Percentiles rank a stretch among this genome's conserved stretches.
These are phyloP conservation scores for Vigna mungo DNA, from an alignment of 306 rosid species.

Conservation along the genomic window DNA sequence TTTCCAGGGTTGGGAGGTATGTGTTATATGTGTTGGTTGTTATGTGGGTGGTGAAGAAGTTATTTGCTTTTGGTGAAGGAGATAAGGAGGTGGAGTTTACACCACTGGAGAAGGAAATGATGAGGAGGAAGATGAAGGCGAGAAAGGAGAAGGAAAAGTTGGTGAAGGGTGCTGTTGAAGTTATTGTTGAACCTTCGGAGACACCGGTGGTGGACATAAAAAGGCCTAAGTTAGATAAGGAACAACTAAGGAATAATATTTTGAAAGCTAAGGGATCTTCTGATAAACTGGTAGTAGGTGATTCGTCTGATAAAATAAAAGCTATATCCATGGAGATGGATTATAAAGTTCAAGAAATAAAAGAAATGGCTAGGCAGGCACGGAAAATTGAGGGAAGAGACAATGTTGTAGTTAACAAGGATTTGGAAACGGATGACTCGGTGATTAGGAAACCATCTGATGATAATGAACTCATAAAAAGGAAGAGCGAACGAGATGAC, in stretches of 20 bases:
- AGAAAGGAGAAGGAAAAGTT: slow-evolving; percentile 73
- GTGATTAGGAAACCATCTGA: slow-evolving; percentile 43
- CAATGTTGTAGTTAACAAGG: slow-evolving; percentile 38
- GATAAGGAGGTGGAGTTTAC: slow-evolving; percentile 60
- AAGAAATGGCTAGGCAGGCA: slow-evolving; percentile 66
- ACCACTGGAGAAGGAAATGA: slow-evolving; percentile 76
- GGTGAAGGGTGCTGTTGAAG: slow-evolving; percentile 63
- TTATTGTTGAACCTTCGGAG: slow-evolving; percentile 57
- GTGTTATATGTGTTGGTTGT: slow-evolving; percentile 63
- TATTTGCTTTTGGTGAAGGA: slow-evolving; percentile 58
- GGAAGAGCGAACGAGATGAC: slow-evolving; percentile 38
- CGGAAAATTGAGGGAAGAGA: slow-evolving; percentile 60
- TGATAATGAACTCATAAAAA: slow-evolving; percentile 43
- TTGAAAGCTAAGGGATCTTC: slow-evolving; percentile 56
- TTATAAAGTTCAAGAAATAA: slow-evolving; percentile 68
- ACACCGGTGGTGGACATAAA: slow-evolving; percentile 38
- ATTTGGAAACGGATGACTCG: slow-evolving; percentile 41
- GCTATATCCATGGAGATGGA: slow-evolving; percentile 46
- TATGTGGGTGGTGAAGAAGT: slow-evolving; percentile 70
- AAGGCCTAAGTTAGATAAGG: slow-evolving; percentile 77
- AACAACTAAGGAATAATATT: slow-evolving; percentile 65
- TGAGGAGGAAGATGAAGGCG: slow-evolving; percentile 85
- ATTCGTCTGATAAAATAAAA: slow-evolving; percentile 39
- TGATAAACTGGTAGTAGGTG: slow-evolving; percentile 48
- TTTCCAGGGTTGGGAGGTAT: slow-evolving; percentile 62